Conservation (phyloP, 331 rosid species). For the Spiraea crenata region DNA sequence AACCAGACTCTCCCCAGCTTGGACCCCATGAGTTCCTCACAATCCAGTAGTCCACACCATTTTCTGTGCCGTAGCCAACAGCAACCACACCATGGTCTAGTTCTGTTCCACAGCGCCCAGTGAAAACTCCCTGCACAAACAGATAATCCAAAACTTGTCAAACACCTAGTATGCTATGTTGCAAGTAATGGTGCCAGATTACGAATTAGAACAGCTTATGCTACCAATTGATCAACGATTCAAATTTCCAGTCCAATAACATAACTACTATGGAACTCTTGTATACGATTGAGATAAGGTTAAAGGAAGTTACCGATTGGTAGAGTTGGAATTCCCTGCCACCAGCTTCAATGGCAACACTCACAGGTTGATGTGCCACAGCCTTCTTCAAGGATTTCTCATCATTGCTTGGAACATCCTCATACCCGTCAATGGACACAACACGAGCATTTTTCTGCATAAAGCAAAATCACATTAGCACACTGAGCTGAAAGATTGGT, state of each 20-base stretch:
- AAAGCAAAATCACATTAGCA: neutral
- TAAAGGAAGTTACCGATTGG: constrained; percentile 45
- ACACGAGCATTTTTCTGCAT: constrained; percentile 64
- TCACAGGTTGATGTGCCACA: constrained; percentile 67
- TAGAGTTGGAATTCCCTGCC: constrained; percentile 89
- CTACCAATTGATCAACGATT: neutral
- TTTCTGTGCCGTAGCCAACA: constrained; percentile 78
- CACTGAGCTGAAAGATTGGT: neutral
- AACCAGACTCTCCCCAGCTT: constrained; percentile 80
- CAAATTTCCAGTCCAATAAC: neutral
- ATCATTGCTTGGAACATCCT: constrained; percentile 74
- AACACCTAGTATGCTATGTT: neutral
- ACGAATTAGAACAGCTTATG: no score
- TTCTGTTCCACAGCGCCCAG: constrained; percentile 66
- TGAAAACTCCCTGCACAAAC: constrained; percentile 67
- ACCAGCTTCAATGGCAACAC: constrained; percentile 95
- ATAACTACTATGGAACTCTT: neutral
- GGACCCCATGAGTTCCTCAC: constrained; percentile 92
- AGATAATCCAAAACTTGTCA: constrained; percentile 5
- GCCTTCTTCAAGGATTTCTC: constrained; percentile 76
- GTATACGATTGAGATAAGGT: neutral
- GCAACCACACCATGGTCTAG: constrained; percentile 79
- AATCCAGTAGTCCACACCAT: constrained; percentile 67
- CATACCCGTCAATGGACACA: constrained; percentile 68
- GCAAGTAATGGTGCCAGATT: neutral